A percentile compares a stretch with the other conserved stretches of the same genome.
Conservation (phyloP, 148 eudicot genomes). For the Polygonum maritimum region DNA sequence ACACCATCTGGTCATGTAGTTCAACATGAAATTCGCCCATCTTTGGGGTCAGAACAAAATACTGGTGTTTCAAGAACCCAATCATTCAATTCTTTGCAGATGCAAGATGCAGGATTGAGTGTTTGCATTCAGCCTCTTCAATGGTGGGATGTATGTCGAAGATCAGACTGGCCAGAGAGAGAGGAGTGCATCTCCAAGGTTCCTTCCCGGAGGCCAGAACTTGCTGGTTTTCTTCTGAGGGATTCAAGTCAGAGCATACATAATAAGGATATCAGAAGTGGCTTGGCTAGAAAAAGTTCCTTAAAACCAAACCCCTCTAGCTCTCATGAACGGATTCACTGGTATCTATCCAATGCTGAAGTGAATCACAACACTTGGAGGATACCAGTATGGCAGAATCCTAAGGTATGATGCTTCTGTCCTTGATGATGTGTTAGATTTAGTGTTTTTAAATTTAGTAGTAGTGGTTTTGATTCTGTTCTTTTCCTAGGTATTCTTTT, state of each 20-base stretch:
- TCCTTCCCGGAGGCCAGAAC: constrained; percentile 32
- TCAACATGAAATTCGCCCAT: constrained; percentile 78
- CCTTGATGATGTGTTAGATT: not conserved
- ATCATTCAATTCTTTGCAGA: constrained; percentile 32
- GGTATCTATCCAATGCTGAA: constrained; percentile 87
- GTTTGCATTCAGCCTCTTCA: constrained; percentile 76
- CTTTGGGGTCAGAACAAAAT: constrained; percentile 44
- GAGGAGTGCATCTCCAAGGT: constrained; percentile 53
- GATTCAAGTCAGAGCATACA: not conserved
- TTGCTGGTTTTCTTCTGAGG: constrained; percentile 17
- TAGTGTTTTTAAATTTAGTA: not conserved
- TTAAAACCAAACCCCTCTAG: constrained; percentile 26
- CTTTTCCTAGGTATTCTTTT: constrained; percentile 51
- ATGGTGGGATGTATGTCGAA: constrained; percentile 98
- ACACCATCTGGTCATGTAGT: constrained; percentile 81
- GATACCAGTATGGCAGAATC: constrained; percentile 76
- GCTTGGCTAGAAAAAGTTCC: constrained; percentile 1
- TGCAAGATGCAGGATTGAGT: constrained; percentile 67
- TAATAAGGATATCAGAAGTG: constrained; percentile 5
- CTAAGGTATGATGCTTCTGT: constrained; percentile 39
- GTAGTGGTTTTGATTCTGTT: constrained; percentile 5
- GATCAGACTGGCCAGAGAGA: constrained; percentile 90
- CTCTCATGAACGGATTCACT: constrained; percentile 50
- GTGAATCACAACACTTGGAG: constrained; percentile 64
- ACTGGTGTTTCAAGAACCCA: constrained; percentile 42